Evolutionary conservation across 306 rosid genomes (phyloP).

Genomic region (Vicia villosa): DNA sequence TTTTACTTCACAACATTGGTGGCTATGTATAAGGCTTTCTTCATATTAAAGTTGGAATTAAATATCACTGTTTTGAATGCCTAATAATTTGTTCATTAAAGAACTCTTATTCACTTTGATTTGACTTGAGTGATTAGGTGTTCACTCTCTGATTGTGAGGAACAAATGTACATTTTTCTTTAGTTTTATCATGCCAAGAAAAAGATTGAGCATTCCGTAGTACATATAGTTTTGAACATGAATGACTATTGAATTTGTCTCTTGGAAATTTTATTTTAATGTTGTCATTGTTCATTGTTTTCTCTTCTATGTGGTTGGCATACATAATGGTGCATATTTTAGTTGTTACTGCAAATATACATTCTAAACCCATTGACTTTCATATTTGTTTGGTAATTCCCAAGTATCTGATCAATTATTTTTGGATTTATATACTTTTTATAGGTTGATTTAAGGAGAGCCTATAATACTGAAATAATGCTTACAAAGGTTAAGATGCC

Average conservation of each 20-base stretch:
- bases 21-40: conserved; percentile 5
- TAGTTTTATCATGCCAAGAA: conserved; percentile 12
- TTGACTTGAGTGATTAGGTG: conserved; percentile 17
- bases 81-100: conserved; percentile 23
- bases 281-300: conserved; percentile 3
- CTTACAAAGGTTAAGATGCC: conserved; percentile 99
- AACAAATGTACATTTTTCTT: conserved; percentile 17
- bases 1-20: conserved; percentile 24
- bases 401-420: conserved; percentile 23
- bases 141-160: conserved; percentile 12
- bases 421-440: conserved; percentile 26
- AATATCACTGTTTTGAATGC: conserved; percentile 28
- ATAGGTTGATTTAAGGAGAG: conserved; percentile 88
- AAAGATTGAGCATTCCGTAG: conserved; percentile 19
- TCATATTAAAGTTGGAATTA: conserved; percentile 18
- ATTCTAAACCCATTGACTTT: conserved; percentile 14
- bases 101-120: conserved; percentile 27
- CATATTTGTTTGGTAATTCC: conserved; percentile 29
- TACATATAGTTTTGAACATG: background rate
- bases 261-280: conserved; percentile 12
- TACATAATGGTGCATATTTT: conserved; percentile 21
- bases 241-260: conserved; percentile 2
- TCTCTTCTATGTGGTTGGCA: conserved; percentile 4
- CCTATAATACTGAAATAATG: conserved; percentile 95
- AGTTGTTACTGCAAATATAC: conserved; percentile 19